Percentiles rank a stretch among this genome's conserved stretches.
Conservation (phyloP, 1,284 basidiomycete species). For the Pseudomicrostroma phylloplanum region DNA sequence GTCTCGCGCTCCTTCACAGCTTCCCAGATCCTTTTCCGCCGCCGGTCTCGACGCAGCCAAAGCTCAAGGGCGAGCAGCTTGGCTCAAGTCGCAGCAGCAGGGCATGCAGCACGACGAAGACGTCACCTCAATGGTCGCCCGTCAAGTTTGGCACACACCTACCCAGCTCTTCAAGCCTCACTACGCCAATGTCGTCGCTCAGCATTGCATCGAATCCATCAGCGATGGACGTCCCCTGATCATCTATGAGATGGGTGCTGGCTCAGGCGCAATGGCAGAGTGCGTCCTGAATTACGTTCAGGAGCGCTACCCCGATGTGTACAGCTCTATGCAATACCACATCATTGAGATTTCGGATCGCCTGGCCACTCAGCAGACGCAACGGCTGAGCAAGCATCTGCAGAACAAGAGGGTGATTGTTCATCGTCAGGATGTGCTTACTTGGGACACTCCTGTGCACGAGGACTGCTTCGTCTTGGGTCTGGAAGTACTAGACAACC, state of each 20-base stretch:
- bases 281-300: slow-evolving; percentile 78
- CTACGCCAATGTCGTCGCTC: slow-evolving; percentile 84
- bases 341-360: slow-evolving; percentile 88
- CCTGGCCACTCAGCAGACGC: slow-evolving; percentile 66
- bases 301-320: slow-evolving; percentile 70
- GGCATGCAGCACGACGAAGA: slow-evolving; percentile 24
- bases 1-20: neutral
- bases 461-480: slow-evolving; percentile 88
- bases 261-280: slow-evolving; percentile 86
- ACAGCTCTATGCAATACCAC: slow-evolving; percentile 77
- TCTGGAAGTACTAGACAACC: slow-evolving; percentile 95
- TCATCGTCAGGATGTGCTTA: slow-evolving; percentile 76
- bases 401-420: slow-evolving; percentile 61
- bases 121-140: slow-evolving; percentile 54
- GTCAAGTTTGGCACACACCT: slow-evolving; percentile 97
- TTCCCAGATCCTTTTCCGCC: slow-evolving; percentile 14
- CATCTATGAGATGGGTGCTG: slow-evolving; percentile 95
- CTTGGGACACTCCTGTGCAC: slow-evolving; percentile 69
- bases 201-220: slow-evolving; percentile 84
- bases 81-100: slow-evolving; percentile 37
- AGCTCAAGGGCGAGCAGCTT: slow-evolving; percentile 33
- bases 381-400: slow-evolving; percentile 28
- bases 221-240: slow-evolving; percentile 82
- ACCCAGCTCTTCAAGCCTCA: slow-evolving; percentile 97
- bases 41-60: slow-evolving; percentile 32